These are phyloP conservation scores for Cucurbita pepo DNA, from an alignment of 306 rosid genomes.

Conservation along the genomic window DNA sequence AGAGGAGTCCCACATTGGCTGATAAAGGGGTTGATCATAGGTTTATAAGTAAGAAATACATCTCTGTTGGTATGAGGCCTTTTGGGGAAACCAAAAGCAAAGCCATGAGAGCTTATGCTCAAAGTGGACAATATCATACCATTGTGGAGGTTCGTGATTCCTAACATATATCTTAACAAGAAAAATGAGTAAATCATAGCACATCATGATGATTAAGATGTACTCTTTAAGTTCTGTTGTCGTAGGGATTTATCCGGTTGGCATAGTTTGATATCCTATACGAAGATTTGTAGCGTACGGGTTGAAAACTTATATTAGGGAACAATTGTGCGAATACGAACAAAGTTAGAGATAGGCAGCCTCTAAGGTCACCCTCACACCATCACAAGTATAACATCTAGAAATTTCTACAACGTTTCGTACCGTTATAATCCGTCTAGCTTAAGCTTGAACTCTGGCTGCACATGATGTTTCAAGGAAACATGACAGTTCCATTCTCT, in stretches of 20 bases:
- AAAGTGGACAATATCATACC: too few species aligned
- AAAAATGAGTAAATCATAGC: neutral
- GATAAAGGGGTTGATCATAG: too few species aligned
- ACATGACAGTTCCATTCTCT: neutral
- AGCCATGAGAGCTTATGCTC: too few species aligned
- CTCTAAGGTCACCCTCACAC: neutral
- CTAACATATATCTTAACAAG: neutral
- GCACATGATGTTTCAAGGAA: neutral
- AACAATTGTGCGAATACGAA: neutral
- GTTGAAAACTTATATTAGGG: neutral
- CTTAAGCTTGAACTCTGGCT: neutral
- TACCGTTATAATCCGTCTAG: neutral
- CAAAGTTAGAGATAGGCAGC: neutral
- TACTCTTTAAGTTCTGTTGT: neutral
- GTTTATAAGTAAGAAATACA: too few species aligned
- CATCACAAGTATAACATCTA: neutral
- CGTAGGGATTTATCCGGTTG: neutral
- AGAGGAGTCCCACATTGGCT: too few species aligned
- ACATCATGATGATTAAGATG: neutral
- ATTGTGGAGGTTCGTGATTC: too few species aligned
- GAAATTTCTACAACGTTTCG: neutral
- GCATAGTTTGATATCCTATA: neutral
- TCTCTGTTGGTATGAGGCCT: too few species aligned
- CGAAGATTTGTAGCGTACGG: neutral
- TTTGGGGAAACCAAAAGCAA: too few species aligned